Base-by-base conservation (phyloP, 768 basidiomycete genomes). In the Porpolomopsis calyptriformis region DNA sequence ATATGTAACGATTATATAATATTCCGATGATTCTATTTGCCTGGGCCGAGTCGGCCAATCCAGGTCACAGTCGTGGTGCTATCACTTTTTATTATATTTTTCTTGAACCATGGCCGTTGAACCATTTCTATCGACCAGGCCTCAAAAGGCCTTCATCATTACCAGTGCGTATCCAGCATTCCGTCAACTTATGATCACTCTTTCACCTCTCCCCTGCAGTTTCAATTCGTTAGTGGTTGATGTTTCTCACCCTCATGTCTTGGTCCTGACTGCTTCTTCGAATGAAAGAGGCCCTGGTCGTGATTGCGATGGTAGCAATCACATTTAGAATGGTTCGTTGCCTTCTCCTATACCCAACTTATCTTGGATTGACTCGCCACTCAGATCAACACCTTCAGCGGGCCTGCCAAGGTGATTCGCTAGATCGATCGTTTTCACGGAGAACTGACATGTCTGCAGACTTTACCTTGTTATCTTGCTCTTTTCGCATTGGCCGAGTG, bases 401-500 rank as follows among this genome's bases (percentile, higher is more conserved):
- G n/a, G n/a, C n/a, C n/a, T n/a, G n/a, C n/a, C n/a, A n/a, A n/a
- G n/a, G n/a, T n/a, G n/a, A n/a, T n/a, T n/a, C n/a, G n/a, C 25
- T 38, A 5, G 14, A 26, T 2, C 27, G 12, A 16, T 4, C 7
- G 8, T 11, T 18, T 18, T 37, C 14, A 26, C 4, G 14, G 45
- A 37, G 52, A 27, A 47, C 44, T 14, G 19, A 45, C 29, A 8
- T 14, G 9, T 34, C 4, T 23, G 14, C 18, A 50, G 48, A 46
- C 49, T 4, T 39, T 47, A 36, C 43, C 48, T 51, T 50, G 60
- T 62, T 91, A 89, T 60, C 76, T 91, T 4, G 85, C 85, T 2
- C 68, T 91, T 5, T 91, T 89, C 60, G 79, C 80, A 20, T 68
- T 91, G 8, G 88, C 84, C 47, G 86, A 85, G 87, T 88, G 58